phyloP scores from a whole-genome alignment of 768 basidiomycete genomes.

The Chalciporus piperatus region DNA sequence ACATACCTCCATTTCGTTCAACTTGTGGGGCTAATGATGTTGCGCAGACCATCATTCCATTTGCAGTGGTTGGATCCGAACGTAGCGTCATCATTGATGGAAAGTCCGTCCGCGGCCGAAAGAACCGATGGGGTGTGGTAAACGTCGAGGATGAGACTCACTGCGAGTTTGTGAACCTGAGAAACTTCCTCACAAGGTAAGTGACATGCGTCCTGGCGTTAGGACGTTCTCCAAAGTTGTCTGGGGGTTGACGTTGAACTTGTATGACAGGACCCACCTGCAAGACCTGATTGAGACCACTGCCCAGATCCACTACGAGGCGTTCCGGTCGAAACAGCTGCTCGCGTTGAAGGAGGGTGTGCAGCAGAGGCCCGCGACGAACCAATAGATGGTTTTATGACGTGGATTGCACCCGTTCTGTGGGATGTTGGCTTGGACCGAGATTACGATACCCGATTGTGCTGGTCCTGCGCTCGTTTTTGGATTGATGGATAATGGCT shows the following conservation, averaged over 20 bases:
- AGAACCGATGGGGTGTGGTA: constrained; percentile 98
- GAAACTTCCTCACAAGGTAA: constrained; percentile 92
- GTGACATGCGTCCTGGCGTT: constrained; percentile 27
- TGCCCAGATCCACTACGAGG: constrained; percentile 98
- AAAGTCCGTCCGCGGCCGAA: constrained; percentile 90
- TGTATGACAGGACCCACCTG: constrained; percentile 73
- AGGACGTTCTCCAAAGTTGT: too few species aligned
- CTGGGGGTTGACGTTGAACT: neutral
- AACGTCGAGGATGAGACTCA: constrained; percentile 96
- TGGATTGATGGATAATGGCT: constrained; percentile 10
- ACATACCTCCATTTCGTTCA: neutral
- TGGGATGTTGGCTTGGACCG: neutral
- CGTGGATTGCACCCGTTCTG: too few species aligned
- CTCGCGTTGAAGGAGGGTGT: constrained; percentile 96
- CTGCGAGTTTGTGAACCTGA: constrained; percentile 96
- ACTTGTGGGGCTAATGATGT: constrained; percentile 3
- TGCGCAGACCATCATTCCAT: constrained; percentile 85
- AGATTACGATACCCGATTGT: constrained; percentile 14
- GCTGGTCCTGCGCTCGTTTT: constrained; percentile 10
- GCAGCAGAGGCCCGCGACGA: constrained; percentile 56
- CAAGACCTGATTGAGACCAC: constrained; percentile 99
- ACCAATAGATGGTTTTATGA: constrained; percentile 21
- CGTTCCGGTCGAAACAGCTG: constrained; percentile 98
- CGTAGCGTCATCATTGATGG: constrained; percentile 94
- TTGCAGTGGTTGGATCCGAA: constrained; percentile 97